A percentile compares a stretch with the other conserved stretches of the same genome.
These are phyloP conservation scores for Helotiales sp. DNA, from an alignment of 2,329 filamentous ascomycete species.

Conservation along the genomic window DNA sequence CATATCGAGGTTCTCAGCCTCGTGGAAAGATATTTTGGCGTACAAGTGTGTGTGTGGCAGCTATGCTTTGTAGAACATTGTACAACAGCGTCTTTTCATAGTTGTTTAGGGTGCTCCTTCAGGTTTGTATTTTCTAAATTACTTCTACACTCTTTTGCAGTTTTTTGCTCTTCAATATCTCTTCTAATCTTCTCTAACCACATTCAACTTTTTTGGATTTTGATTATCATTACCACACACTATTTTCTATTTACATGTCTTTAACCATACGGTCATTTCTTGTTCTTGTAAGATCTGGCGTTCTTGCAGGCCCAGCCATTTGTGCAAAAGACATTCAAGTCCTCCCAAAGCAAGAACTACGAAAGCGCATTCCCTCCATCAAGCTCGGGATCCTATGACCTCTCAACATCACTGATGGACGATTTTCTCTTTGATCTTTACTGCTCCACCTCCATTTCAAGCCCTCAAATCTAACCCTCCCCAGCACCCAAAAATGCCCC, in stretches of 20 bases:
- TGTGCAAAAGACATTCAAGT: background rate
- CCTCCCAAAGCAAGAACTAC: background rate
- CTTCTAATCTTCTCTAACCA: background rate
- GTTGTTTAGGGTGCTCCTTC: too few species aligned
- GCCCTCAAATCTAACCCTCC: background rate
- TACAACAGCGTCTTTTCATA: background rate
- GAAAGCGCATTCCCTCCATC: slow-evolving; percentile 9
- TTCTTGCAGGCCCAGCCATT: background rate
- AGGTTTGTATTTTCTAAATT: too few species aligned
- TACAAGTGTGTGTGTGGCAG: background rate
- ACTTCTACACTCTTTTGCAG: background rate
- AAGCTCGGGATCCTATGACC: slow-evolving; percentile 21
- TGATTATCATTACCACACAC: background rate
- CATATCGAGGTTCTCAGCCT: background rate
- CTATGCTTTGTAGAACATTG: background rate
- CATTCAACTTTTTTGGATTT: background rate
- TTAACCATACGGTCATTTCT: background rate
- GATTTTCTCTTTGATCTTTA: slow-evolving; percentile 33
- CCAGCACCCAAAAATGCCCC: background rate
- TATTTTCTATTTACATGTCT: background rate
- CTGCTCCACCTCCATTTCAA: background rate
- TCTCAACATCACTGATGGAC: slow-evolving; percentile 21
- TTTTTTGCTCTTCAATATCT: background rate
- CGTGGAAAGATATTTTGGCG: background rate
- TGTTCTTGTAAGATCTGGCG: background rate